Evolutionary conservation across 345 rosid genomes (phyloP).

Genomic region (Gossypium herbaceum): DNA sequence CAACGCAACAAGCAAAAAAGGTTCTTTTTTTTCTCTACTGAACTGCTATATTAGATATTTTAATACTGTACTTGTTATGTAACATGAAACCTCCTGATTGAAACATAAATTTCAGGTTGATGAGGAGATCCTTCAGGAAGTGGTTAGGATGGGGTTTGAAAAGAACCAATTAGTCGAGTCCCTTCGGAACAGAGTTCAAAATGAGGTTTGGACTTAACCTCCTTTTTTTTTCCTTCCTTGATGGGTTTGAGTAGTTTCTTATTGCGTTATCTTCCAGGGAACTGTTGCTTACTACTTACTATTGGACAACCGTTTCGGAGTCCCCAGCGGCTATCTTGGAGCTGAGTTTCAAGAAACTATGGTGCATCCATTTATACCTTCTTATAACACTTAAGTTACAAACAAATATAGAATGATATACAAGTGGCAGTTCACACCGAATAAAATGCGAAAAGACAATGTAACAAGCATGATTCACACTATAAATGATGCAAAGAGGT

Average conservation of each 20-base stretch:
- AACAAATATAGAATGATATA: no score
- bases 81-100: background rate
- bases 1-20: constrained; percentile 71
- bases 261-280: constrained; percentile 51
- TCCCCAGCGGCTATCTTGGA: constrained; percentile 68
- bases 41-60: background rate
- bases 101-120: constrained; percentile 53
- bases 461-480: no score
- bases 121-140: constrained; percentile 76
- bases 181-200: constrained; percentile 66
- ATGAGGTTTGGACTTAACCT: constrained; percentile 51
- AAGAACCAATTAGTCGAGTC: constrained; percentile 64
- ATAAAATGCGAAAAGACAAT: no score
- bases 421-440: no score
- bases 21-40: constrained; percentile 23
- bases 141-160: constrained; percentile 67
- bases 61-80: background rate
- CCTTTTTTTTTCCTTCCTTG: background rate
- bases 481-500: no score
- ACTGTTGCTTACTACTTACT: constrained; percentile 87
- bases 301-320: constrained; percentile 68
- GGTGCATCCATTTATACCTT: constrained; percentile 36
- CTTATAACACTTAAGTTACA: background rate
- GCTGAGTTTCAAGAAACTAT: constrained; percentile 67
- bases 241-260: background rate